Evolutionary conservation across 257 asterid genomes (phyloP).

Genomic region (Fraxinus americana): DNA sequence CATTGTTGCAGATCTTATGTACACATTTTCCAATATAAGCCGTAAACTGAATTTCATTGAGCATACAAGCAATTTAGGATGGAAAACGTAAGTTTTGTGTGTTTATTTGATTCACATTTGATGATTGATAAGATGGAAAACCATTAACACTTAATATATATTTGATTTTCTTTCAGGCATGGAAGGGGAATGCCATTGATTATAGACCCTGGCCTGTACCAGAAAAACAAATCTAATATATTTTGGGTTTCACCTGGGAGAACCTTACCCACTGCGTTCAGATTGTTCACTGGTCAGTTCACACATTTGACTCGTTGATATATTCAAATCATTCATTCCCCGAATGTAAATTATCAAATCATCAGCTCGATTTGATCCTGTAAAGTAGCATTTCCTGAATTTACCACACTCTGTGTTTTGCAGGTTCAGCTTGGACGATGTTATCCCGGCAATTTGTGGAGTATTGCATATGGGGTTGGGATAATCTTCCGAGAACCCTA

Average conservation of each 20-base stretch:
- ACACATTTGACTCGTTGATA: not conserved
- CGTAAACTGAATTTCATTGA: slow-evolving; percentile 48
- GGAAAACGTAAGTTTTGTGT: slow-evolving; percentile 47
- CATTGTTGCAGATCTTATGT: slow-evolving; percentile 42
- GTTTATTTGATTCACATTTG: not conserved
- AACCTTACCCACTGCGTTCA: slow-evolving; percentile 49
- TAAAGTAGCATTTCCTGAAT: not conserved
- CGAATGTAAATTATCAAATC: not conserved
- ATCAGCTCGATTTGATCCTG: not conserved
- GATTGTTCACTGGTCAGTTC: slow-evolving; percentile 83
- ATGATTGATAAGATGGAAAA: not conserved
- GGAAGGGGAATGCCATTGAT: slow-evolving; percentile 56
- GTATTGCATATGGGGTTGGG: slow-evolving; percentile 95
- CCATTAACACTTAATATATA: not conserved
- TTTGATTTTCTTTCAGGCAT: slow-evolving; percentile 30
- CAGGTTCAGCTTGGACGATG: slow-evolving; percentile 99
- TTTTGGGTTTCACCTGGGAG: slow-evolving; percentile 45
- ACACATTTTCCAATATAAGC: slow-evolving; percentile 37
- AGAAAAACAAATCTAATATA: slow-evolving; percentile 41
- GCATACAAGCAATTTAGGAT: slow-evolving; percentile 48
- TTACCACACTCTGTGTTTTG: not conserved
- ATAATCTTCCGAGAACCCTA: slow-evolving; percentile 88
- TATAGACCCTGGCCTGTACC: slow-evolving; percentile 56
- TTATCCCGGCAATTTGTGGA: slow-evolving; percentile 82
- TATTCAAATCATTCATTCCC: not conserved